phyloP scores from a whole-genome alignment of 106 monocot genomes.

The Phalaenopsis aphrodite region DNA sequence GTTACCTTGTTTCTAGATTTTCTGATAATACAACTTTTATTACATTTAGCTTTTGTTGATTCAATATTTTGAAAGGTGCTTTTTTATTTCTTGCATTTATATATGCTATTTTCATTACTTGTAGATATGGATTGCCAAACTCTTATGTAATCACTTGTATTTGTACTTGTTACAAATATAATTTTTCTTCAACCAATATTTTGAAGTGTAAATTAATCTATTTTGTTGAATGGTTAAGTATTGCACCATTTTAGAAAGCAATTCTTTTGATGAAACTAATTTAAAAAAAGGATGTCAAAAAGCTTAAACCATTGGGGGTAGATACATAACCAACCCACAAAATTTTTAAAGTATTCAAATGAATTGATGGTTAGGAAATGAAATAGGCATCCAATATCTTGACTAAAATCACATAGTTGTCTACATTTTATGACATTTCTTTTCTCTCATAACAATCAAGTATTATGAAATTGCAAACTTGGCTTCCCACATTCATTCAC shows the following conservation, averaged over 20 bases:
- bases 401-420: too few relatives aligned
- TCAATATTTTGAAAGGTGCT: background rate
- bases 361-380: too few relatives aligned
- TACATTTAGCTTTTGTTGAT: background rate
- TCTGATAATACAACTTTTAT: background rate
- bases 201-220: background rate
- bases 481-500: too few relatives aligned
- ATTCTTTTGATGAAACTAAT: background rate
- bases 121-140: background rate
- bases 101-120: background rate
- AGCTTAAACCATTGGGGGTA: too few relatives aligned
- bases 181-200: background rate
- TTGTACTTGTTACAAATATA: background rate
- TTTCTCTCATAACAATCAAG: too few relatives aligned
- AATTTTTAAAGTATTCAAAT: too few relatives aligned
- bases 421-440: too few relatives aligned
- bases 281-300: too few relatives aligned
- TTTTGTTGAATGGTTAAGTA: background rate
- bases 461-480: too few relatives aligned
- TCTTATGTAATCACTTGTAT: background rate
- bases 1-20: conserved; percentile 16
- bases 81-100: background rate
- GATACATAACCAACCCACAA: too few relatives aligned
- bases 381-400: too few relatives aligned
- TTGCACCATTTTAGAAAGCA: background rate